Evolutionary conservation across 2,329 filamentous ascomycete genomes (phyloP).

Genomic region (Clarireedia hainanense): DNA sequence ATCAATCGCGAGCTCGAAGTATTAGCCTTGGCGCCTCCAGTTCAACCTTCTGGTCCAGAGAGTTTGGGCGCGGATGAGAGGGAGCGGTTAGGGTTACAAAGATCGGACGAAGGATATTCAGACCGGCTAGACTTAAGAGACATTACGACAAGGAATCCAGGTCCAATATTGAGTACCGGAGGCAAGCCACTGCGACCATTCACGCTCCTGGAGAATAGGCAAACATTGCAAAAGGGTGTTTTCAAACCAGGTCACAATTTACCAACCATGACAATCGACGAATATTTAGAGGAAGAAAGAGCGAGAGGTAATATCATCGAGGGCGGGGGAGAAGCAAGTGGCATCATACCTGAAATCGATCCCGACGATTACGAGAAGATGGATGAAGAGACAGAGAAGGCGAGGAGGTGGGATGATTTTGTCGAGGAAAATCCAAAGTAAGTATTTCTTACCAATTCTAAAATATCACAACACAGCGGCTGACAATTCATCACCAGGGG

Average conservation of each 20-base stretch:
- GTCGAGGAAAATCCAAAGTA: conserved; percentile 76
- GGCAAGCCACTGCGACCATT: conserved; percentile 90
- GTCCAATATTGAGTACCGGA: conserved; percentile 66
- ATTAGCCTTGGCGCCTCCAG: conserved; percentile 61
- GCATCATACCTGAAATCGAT: conserved; percentile 62
- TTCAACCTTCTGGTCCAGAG: conserved; percentile 35
- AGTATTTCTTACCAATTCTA: conserved; percentile 3
- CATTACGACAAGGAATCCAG: conserved; percentile 41
- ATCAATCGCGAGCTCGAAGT: conserved; percentile 80
- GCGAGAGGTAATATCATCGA: conserved; percentile 82
- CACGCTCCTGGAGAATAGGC: conserved; percentile 70
- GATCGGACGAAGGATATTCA: conserved; percentile 46
- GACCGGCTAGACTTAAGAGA: conserved; percentile 66
- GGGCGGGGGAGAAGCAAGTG: conserved; percentile 73
- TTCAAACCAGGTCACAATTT: conserved; percentile 89
- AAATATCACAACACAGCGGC: no score
- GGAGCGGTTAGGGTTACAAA: conserved; percentile 33
- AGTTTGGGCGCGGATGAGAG: conserved; percentile 40
- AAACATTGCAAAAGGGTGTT: conserved; percentile 69
- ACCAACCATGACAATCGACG: conserved; percentile 96
- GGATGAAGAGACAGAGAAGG: conserved; percentile 88
- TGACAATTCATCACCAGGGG: no score
- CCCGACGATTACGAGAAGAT: conserved; percentile 86
- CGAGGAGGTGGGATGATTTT: conserved; percentile 91
- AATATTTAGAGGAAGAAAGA: conserved; percentile 90